These are phyloP conservation scores for Aureobasidium sp. DNA, from an alignment of 2,329 filamentous ascomycete genomes.

Conservation along the genomic window DNA sequence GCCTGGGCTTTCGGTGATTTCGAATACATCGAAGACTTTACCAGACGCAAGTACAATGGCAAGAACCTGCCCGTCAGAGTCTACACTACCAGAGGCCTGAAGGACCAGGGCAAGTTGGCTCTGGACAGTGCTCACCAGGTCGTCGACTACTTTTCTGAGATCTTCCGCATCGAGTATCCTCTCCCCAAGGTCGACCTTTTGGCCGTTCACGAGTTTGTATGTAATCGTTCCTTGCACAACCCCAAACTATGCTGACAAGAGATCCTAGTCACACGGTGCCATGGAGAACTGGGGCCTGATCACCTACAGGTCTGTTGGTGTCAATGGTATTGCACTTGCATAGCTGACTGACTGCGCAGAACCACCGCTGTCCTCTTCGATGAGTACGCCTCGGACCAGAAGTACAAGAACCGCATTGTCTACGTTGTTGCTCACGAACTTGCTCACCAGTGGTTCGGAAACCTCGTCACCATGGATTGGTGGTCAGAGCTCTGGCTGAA, in stretches of 20 bases:
- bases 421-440: conserved; percentile 98
- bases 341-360: conserved; percentile 17
- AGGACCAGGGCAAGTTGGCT: conserved; percentile 84
- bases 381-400: conserved; percentile 79
- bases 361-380: conserved; percentile 96
- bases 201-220: conserved; percentile 86
- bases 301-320: conserved; percentile 54
- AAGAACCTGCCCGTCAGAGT: conserved; percentile 88
- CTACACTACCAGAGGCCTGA: conserved; percentile 90
- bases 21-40: conserved; percentile 89
- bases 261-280: conserved; percentile 57
- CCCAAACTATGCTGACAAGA: conserved; percentile 33
- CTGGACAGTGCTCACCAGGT: conserved; percentile 86
- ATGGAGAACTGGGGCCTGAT: conserved; percentile 98
- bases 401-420: conserved; percentile 87
- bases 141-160: conserved; percentile 93
- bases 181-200: conserved; percentile 87
- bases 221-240: conserved; percentile 23
- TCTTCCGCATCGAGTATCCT: conserved; percentile 89
- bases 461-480: conserved; percentile 95
- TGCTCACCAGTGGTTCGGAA: conserved; percentile 94
- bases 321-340: background rate
- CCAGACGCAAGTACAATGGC: conserved; percentile 82
- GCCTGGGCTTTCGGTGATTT: conserved; percentile 97
- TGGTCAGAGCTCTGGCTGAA: conserved; percentile 66